phyloP scores from a whole-genome alignment of 78 protist species.

The Dictyostelium intermedium region DNA sequence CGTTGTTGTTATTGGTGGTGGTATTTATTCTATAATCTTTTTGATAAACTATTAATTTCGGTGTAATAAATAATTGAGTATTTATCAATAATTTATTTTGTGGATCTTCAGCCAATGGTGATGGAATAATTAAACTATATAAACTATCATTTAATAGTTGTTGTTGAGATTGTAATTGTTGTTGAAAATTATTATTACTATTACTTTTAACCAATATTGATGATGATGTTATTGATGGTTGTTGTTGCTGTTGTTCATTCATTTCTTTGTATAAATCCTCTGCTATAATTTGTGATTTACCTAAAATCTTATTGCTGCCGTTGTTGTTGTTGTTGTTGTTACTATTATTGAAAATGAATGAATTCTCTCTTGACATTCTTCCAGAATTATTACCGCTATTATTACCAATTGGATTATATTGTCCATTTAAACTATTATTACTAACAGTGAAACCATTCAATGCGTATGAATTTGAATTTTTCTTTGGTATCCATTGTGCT shows the following conservation, averaged over 20 bases:
- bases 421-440: neutral
- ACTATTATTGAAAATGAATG: neutral
- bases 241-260: neutral
- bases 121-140: neutral
- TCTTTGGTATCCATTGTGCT: slow-evolving; percentile 45
- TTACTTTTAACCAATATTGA: neutral
- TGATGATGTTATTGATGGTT: neutral
- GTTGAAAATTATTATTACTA: neutral
- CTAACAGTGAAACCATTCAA: slow-evolving; percentile 34
- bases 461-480: neutral
- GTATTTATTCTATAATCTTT: neutral
- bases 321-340: no score
- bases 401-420: slow-evolving; percentile 8
- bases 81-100: neutral
- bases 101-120: neutral
- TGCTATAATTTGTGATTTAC: neutral
- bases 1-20: no score
- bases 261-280: neutral
- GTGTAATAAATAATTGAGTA: slow-evolving; percentile 22
- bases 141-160: neutral
- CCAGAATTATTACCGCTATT: neutral
- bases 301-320: neutral
- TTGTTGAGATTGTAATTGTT: neutral
- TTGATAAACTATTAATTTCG: slow-evolving; percentile 35
- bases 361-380: slow-evolving; percentile 33